Percentiles rank a stretch among this genome's conserved stretches.
These are phyloP conservation scores for Myrmaecium sp. DNA, from an alignment of 2,329 filamentous ascomycete species.

Conservation along the genomic window DNA sequence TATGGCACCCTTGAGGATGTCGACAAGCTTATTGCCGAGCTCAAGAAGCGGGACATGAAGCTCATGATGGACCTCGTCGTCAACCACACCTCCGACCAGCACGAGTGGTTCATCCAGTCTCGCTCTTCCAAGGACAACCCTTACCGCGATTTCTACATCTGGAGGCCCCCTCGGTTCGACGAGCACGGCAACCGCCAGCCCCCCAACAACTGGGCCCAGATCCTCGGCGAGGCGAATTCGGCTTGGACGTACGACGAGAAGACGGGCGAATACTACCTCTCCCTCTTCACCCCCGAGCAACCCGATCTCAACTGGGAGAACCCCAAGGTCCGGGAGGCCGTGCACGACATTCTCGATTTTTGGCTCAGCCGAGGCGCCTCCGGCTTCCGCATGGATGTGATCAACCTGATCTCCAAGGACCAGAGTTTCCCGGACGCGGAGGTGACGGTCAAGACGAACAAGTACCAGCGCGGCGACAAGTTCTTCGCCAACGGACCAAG, in stretches of 20 bases:
- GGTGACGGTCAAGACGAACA: constrained; percentile 21
- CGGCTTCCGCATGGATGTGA: constrained; percentile 33
- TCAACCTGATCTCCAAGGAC: constrained; percentile 31
- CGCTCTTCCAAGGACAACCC: constrained; percentile 42
- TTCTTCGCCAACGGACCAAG: constrained; percentile 41
- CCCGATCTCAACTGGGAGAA: constrained; percentile 34
- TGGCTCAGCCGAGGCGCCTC: constrained; percentile 30
- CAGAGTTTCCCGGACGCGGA: constrained; percentile 25
- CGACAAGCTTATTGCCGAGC: constrained; percentile 41
- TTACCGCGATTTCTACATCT: constrained; percentile 58
- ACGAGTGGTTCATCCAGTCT: constrained; percentile 55
- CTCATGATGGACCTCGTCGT: constrained; percentile 61
- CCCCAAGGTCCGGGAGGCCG: constrained; percentile 24
- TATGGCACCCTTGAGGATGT: constrained; percentile 54
- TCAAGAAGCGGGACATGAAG: constrained; percentile 47
- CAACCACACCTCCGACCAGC: constrained; percentile 56
- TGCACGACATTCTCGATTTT: constrained; percentile 30
- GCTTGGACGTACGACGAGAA: constrained; percentile 30
- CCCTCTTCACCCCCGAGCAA: constrained; percentile 29
- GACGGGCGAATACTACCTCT: constrained; percentile 30
- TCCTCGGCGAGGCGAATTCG: constrained; percentile 21
- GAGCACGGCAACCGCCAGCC: constrained; percentile 35
- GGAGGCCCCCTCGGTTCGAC: constrained; percentile 41
- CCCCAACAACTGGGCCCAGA: constrained; percentile 36
- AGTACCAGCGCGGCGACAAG: constrained; percentile 30